phyloP scores from a whole-genome alignment of 345 rosid genomes.

The Acer campestre region DNA sequence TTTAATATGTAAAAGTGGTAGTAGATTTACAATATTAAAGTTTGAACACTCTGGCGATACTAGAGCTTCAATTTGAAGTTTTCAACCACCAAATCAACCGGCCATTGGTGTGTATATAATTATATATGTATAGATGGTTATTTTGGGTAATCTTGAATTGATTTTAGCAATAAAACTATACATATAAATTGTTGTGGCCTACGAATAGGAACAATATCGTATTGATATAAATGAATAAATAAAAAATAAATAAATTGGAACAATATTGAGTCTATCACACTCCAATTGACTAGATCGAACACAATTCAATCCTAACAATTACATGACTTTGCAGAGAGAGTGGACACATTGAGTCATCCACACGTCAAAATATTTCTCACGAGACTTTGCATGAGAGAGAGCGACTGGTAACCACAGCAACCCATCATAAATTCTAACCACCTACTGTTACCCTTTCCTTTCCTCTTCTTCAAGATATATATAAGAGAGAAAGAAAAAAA shows the following conservation, averaged over 20 bases:
- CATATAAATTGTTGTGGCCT: no score
- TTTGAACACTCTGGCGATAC: no score
- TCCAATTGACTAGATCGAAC: background rate
- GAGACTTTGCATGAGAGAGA: background rate
- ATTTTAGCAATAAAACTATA: background rate
- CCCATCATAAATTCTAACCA: constrained; percentile 35
- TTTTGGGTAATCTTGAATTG: background rate
- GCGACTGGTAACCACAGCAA: constrained; percentile 21
- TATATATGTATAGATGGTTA: background rate
- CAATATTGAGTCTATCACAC: constrained; percentile 31
- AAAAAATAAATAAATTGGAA: no score
- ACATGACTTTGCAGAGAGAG: constrained; percentile 3
- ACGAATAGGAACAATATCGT: no score
- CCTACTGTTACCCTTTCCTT: constrained; percentile 25
- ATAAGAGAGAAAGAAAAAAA: background rate
- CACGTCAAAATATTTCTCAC: constrained; percentile 26
- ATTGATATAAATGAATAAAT: no score
- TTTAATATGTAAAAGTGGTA: no score
- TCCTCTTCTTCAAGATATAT: constrained; percentile 17
- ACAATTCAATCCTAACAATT: background rate
- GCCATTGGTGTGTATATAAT: no score
- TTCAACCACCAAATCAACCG: no score
- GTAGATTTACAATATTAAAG: no score
- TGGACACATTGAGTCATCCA: constrained; percentile 32
- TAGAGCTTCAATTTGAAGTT: no score